Base-by-base conservation (phyloP, 2,329 filamentous ascomycete species). In the Alternaria metachromatica region DNA sequence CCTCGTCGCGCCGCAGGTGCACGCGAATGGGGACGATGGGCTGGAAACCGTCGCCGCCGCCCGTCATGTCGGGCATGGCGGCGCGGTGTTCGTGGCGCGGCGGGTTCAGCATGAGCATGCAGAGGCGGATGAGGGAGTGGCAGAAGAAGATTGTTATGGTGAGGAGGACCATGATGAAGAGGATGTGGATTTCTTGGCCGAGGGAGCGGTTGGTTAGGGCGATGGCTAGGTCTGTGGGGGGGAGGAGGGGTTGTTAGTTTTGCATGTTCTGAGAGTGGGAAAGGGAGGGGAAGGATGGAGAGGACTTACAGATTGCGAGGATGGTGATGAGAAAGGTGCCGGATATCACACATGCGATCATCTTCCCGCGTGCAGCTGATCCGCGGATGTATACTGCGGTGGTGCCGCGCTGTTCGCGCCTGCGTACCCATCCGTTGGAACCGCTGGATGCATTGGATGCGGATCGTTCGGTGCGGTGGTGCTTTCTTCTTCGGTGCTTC, bases 91-190 rank as follows among this genome's bases (percentile, higher is more conserved):
- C 48, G 41, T 70, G 64, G 48, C 56, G 25, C 3, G 68, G 69
- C 5, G 84, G 84, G 37, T 84, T 85, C 58, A 89, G 80, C 13
- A 90, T 80, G 51, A 91, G 79, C 80, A 96, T 86, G 78, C 88
- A 90, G 5, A 96, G 84, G 18, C 92, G 89, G 61, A 96, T 87
- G 15, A 96, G 82, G 45, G 89, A 88, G 80, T 96, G 92, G 73
- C 89, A 91, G 84, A 97, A 96, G 80, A 96, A 89, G 68, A 95
- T 88, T 2, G 90, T 89, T 33, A 90, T 86, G 56, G 90, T 83
- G 55, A 96, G 81, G 61, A 96, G 90, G 67, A 94, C 85, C 57
- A 97, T 85, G 60, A 97, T 90, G 63, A 97, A 86, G 57, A 96
- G 84, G 63, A 96, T 88, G 72, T 93, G 92, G 74, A 96, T 90